Percentiles rank a stretch among this genome's conserved stretches.
Evolutionary conservation across 257 asterid genomes (phyloP).

Genomic region (Petrea volubilis): DNA sequence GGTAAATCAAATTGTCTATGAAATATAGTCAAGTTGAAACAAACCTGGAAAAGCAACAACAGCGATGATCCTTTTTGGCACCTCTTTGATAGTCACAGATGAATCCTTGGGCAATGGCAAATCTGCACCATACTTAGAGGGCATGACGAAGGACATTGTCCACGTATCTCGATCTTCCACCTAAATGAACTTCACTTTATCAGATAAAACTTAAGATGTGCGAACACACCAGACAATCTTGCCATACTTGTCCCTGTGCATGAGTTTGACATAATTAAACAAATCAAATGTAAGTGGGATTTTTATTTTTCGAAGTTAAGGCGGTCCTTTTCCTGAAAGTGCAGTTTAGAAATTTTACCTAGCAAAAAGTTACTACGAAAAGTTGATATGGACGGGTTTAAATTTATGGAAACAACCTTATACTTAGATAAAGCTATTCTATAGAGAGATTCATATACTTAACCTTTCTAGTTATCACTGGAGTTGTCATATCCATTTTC

Average conservation of each 20-base stretch:
- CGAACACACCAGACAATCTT: background rate
- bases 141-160: constrained; percentile 87
- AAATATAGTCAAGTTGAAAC: background rate
- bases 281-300: background rate
- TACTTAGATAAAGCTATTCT: too few relatives aligned
- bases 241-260: background rate
- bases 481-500: constrained; percentile 93
- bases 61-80: constrained; percentile 63
- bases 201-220: constrained; percentile 6
- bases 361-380: too few relatives aligned
- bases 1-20: background rate
- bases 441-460: background rate
- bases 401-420: too few relatives aligned
- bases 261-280: background rate
- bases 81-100: constrained; percentile 63
- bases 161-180: constrained; percentile 57
- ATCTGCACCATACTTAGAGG: constrained; percentile 77
- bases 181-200: constrained; percentile 34
- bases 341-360: background rate
- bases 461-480: constrained; percentile 80
- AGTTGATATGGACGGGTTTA: too few relatives aligned
- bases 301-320: background rate
- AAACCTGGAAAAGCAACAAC: constrained; percentile 86
- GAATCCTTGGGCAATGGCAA: constrained; percentile 81
- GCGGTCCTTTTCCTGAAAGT: background rate